Evolutionary conservation across 208 protist species (phyloP), one percentile per base, ranked within the genome.

Genomic region (Wallacemonas sp.): DNA sequence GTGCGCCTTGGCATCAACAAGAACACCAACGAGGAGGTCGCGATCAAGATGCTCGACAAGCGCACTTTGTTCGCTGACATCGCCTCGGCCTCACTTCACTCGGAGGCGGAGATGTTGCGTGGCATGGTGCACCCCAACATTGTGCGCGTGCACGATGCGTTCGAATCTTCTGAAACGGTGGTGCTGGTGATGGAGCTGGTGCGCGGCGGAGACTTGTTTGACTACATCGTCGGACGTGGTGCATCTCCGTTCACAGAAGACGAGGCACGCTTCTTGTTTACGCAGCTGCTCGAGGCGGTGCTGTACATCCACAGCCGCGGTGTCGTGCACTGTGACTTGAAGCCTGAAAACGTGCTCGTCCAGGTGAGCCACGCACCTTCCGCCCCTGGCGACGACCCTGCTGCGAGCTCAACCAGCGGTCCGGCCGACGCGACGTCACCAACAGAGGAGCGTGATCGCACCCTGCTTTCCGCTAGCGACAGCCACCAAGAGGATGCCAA

Each of bases 101-200:
- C 53, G 2, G 91, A 96, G 53, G 81, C 89, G 8, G 64, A 83
- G 59, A 85, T 95, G 45, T 75, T 89, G 53, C 70, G 80, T 26
- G 51, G 62, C 26, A 77, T 96, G 62, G 58, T 76, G 22, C 88
- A 96, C 63, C 75, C 72, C 14, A 78, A 93, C 60, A 80, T 96
- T 21, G 81, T 91, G 19, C 62, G 61, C 15, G 72, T 91, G n/a
- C 38, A 74, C 28, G 84, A 90, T 19, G 82, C 79, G 9, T 88
- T 90, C 28, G 77, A 92, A 46, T 64, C 75, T 0, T 39, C 19
- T 1, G 67, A 65, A 28, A 66, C 44, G 15, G 54, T 94, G 5
- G 86, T 74, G 34, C 75, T 96, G 6, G 76, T 96, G 34, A 84
- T 95, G 80, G 91, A 96, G 78, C 79, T 86, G 39, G 74, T 90